Evolutionary conservation across 2,329 filamentous ascomycete genomes (phyloP).

Genomic region (Chlorencoelia australis): DNA sequence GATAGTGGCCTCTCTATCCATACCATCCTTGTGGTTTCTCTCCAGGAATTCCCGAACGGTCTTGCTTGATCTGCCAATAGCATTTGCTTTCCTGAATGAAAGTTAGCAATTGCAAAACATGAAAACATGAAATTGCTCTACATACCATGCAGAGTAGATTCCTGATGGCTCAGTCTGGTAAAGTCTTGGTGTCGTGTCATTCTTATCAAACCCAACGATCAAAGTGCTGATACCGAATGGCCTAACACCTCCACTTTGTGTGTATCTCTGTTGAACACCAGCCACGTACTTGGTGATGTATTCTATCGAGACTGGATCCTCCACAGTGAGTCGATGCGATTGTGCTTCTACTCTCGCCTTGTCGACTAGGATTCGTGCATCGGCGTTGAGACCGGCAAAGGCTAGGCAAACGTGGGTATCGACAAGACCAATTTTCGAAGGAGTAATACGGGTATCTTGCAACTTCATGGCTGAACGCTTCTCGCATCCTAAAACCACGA

Average conservation of each 20-base stretch:
- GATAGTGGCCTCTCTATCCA: constrained; percentile 94
- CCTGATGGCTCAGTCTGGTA: constrained; percentile 99
- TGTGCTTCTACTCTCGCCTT: constrained; percentile 96
- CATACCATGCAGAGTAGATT: constrained; percentile 95
- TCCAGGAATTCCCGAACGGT: constrained; percentile 98
- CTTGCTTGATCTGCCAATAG: constrained; percentile 96
- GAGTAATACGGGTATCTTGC: constrained; percentile 97
- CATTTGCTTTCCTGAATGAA: constrained; percentile 83
- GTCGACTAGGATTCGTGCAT: constrained; percentile 95
- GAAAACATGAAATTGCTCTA: constrained; percentile 21
- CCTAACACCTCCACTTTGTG: constrained; percentile 93
- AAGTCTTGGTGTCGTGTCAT: constrained; percentile 75
- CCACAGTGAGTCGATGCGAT: constrained; percentile 91
- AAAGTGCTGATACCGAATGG: constrained; percentile 98
- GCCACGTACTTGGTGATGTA: constrained; percentile 99
- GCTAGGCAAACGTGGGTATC: constrained; percentile 95
- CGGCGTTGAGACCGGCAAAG: constrained; percentile 94
- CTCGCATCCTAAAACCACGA: constrained; percentile 95
- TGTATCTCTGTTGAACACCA: constrained; percentile 97
- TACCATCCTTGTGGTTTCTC: constrained; percentile 95
- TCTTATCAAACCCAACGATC: constrained; percentile 96
- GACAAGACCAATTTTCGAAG: constrained; percentile 94
- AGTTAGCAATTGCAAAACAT: constrained; percentile 9
- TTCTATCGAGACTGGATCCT: constrained; percentile 95
- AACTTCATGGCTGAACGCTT: constrained; percentile 99